A percentile compares a stretch with the other conserved stretches of the same genome.
phyloP scores from a whole-genome alignment of 2,329 filamentous ascomycete genomes.

The Neospermospora avenae region DNA sequence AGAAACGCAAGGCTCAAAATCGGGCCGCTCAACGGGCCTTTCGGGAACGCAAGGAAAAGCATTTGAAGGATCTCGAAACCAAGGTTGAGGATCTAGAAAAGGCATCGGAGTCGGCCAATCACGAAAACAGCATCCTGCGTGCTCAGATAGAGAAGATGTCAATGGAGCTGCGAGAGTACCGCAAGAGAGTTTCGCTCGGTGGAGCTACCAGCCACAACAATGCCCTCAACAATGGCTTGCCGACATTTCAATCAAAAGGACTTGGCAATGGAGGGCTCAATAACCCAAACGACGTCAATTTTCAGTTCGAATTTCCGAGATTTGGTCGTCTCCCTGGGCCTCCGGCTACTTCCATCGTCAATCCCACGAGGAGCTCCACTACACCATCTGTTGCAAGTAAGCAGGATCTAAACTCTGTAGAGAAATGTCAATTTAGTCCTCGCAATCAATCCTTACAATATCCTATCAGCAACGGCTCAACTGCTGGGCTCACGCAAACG shows the following conservation, averaged over 20 bases:
- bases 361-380: constrained; percentile 22
- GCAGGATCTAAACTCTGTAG: constrained; percentile 23
- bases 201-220: constrained; percentile 21
- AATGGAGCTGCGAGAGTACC: constrained; percentile 82
- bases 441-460: constrained; percentile 27
- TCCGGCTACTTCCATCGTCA: constrained; percentile 18
- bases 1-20: constrained; percentile 97
- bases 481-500: constrained; percentile 27
- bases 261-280: constrained; percentile 49
- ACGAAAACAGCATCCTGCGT: constrained; percentile 80
- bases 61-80: constrained; percentile 78
- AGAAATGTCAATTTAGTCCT: constrained; percentile 27
- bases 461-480: constrained; percentile 38
- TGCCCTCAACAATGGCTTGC: constrained; percentile 22
- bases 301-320: constrained; percentile 94
- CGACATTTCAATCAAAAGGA: constrained; percentile 39
- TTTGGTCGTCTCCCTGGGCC: constrained; percentile 71
- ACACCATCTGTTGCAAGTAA: constrained; percentile 23
- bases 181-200: constrained; percentile 72
- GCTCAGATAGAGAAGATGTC: constrained; percentile 88
- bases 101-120: constrained; percentile 74
- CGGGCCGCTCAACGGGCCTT: constrained; percentile 90
- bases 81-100: constrained; percentile 78
- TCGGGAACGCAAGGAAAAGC: constrained; percentile 91
- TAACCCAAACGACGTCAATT: constrained; percentile 71